Evolutionary conservation across 2,329 filamentous ascomycete genomes (phyloP).

Genomic region (Berkeleyomyces rouxiae): DNA sequence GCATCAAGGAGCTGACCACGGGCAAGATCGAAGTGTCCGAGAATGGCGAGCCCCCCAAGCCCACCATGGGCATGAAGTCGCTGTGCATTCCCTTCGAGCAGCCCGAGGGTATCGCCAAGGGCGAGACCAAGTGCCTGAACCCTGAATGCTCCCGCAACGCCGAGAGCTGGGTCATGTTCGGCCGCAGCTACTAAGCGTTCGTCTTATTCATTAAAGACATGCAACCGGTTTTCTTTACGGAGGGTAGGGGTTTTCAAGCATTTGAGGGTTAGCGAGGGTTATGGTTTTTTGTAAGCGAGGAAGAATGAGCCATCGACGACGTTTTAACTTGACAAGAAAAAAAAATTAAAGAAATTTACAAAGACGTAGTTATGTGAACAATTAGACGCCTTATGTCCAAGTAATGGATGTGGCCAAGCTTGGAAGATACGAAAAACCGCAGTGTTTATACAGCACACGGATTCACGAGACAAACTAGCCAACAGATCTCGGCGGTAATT

Average conservation of each 20-base stretch:
- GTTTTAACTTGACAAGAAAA: constrained; percentile 1
- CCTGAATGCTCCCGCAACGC: constrained; percentile 65
- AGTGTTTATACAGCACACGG: not conserved
- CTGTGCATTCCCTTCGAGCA: constrained; percentile 66
- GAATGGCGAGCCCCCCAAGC: constrained; percentile 36
- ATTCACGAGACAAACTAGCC: not conserved
- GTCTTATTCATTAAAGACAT: not conserved
- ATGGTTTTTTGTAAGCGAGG: not conserved
- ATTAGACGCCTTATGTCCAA: too few relatives aligned
- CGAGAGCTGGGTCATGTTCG: constrained; percentile 86
- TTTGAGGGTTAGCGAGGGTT: not conserved
- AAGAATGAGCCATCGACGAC: not conserved
- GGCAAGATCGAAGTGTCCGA: constrained; percentile 47
- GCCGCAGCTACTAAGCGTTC: constrained; percentile 43
- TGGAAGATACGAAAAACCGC: not conserved
- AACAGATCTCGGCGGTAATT: not conserved
- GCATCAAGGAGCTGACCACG: constrained; percentile 84
- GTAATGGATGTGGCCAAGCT: too few relatives aligned
- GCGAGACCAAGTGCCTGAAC: constrained; percentile 81
- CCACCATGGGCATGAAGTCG: constrained; percentile 51
- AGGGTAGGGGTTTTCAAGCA: not conserved
- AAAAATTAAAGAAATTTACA: constrained; percentile 5
- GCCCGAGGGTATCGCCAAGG: constrained; percentile 60
- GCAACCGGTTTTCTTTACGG: not conserved
- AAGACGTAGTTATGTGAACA: too few relatives aligned